These are phyloP conservation scores for Sporobolomyces pararoseus DNA, from an alignment of 768 basidiomycete species.

Conservation along the genomic window DNA sequence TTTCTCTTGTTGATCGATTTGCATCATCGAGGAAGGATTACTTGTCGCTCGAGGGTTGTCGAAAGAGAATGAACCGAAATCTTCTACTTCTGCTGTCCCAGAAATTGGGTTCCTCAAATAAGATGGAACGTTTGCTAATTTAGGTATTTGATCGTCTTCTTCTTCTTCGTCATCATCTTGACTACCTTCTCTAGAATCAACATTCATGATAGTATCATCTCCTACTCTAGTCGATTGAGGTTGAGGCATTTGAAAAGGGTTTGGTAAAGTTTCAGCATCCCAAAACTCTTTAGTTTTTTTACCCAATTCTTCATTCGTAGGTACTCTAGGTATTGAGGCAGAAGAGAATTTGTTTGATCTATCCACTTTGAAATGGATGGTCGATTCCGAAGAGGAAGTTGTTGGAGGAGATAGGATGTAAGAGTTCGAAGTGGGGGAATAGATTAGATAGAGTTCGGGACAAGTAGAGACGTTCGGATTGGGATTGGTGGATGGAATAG, in stretches of 20 bases:
- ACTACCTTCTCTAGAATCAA: background rate
- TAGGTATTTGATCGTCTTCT: constrained; percentile 9
- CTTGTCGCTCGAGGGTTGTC: too few relatives aligned
- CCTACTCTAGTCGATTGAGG: background rate
- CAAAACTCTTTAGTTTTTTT: background rate
- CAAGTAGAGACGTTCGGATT: background rate
- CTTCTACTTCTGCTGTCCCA: constrained; percentile 8
- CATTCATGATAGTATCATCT: background rate
- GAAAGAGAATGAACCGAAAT: constrained; percentile 16
- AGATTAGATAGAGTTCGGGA: background rate
- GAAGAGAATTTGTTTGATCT: background rate
- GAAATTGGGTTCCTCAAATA: constrained; percentile 5
- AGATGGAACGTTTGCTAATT: constrained; percentile 1
- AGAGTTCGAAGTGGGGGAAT: background rate
- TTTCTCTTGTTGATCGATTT: background rate
- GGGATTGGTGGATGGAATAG: background rate
- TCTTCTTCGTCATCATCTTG: constrained; percentile 23
- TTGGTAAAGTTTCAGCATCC: background rate
- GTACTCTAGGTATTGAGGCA: background rate
- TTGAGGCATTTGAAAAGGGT: constrained; percentile 14
- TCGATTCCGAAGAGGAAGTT: background rate
- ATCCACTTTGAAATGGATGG: constrained; percentile 16
- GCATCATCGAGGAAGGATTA: too few relatives aligned
- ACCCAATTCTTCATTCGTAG: constrained; percentile 1
- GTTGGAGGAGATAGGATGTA: constrained; percentile 10